phyloP scores from a whole-genome alignment of 2,329 filamentous ascomycete genomes.

The Ustulina deusta region DNA sequence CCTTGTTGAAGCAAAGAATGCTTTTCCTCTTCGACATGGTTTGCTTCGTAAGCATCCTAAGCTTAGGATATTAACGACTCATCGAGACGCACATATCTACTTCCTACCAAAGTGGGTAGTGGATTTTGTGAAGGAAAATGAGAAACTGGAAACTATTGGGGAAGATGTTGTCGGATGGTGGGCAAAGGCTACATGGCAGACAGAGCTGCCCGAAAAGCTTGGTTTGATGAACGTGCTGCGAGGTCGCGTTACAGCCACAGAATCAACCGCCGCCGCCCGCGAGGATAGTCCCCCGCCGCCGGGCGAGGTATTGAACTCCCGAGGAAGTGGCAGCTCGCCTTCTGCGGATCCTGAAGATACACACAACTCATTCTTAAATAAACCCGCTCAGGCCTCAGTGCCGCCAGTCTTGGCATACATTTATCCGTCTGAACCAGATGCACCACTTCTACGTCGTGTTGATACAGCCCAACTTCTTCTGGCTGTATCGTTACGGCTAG shows the following conservation, averaged over 20 bases:
- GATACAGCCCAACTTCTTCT: slow-evolving; percentile 88
- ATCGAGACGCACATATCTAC: slow-evolving; percentile 94
- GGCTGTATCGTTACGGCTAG: slow-evolving; percentile 84
- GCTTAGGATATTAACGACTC: slow-evolving; percentile 82
- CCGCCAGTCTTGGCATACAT: slow-evolving; percentile 86
- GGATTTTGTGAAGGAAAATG: slow-evolving; percentile 82
- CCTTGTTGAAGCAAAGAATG: slow-evolving; percentile 78
- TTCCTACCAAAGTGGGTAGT: slow-evolving; percentile 93
- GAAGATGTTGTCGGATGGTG: slow-evolving; percentile 96
- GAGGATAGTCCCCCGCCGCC: slow-evolving; percentile 36
- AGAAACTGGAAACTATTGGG: slow-evolving; percentile 85
- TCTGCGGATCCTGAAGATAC: slow-evolving; percentile 39
- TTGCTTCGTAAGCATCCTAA: slow-evolving; percentile 80
- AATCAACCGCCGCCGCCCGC: slow-evolving; percentile 51
- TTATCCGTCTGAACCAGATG: slow-evolving; percentile 68
- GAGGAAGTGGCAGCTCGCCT: slow-evolving; percentile 41
- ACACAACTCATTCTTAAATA: slow-evolving; percentile 44
- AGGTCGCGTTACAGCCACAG: slow-evolving; percentile 55
- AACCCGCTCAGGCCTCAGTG: slow-evolving; percentile 55
- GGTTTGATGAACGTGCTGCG: slow-evolving; percentile 75
- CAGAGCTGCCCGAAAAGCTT: slow-evolving; percentile 81
- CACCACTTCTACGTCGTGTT: slow-evolving; percentile 83
- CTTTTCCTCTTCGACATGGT: slow-evolving; percentile 79
- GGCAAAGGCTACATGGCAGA: slow-evolving; percentile 94
- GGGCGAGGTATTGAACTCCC: slow-evolving; percentile 40